phyloP scores from a whole-genome alignment of 192 early-diverging fungal species.

The Hyaloraphidium curvatum region DNA sequence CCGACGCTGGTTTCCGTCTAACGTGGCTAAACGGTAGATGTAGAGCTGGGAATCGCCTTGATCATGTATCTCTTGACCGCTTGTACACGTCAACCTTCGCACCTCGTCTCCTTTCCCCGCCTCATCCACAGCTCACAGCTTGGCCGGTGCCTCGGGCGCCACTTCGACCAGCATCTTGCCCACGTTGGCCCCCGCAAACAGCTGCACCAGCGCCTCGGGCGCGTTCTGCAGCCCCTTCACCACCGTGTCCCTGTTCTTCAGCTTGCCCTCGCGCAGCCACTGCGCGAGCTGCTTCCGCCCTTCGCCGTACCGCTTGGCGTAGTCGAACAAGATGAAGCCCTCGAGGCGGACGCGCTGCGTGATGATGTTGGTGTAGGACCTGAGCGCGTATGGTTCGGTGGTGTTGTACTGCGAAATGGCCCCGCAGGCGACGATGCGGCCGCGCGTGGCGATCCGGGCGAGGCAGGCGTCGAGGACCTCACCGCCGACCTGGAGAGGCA shows the following conservation, averaged over 20 bases:
- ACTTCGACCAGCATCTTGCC: constrained; percentile 1
- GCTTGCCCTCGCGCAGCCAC: background rate
- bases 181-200: background rate
- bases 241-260: background rate
- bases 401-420: background rate
- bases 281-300: background rate
- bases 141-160: background rate
- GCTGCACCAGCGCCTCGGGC: background rate
- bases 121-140: no score
- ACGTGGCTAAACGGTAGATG: no score
- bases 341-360: background rate
- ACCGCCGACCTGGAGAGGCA: no score
- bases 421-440: background rate
- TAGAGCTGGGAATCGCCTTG: no score
- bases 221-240: constrained; percentile 1
- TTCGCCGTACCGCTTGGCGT: background rate
- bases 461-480: background rate
- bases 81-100: no score
- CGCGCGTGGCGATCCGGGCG: background rate
- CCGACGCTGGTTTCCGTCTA: no score
- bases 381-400: background rate
- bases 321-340: background rate
- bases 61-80: no score
- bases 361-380: background rate
- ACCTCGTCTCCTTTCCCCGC: no score